Conservation (phyloP, 2,329 filamentous ascomycete genomes). For the Alternaria ethzedia region DNA sequence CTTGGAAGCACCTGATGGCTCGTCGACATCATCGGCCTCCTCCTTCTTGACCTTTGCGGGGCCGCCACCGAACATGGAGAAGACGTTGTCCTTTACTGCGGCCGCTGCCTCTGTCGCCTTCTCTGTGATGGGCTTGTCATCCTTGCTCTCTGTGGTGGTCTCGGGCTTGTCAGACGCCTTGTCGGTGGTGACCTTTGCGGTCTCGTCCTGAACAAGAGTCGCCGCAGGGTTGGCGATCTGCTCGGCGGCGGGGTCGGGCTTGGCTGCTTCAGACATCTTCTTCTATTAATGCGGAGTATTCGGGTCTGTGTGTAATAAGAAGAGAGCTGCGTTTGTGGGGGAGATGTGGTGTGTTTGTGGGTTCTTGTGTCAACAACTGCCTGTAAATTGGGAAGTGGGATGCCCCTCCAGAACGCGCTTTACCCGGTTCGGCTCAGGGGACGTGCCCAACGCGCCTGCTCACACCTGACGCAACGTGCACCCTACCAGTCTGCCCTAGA, state of each 20-base stretch:
- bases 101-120: slow-evolving; percentile 47
- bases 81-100: slow-evolving; percentile 68
- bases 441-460: slow-evolving; percentile 15
- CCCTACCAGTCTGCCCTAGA: not conserved
- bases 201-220: slow-evolving; percentile 52
- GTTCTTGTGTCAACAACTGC: slow-evolving; percentile 10
- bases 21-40: slow-evolving; percentile 71
- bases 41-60: slow-evolving; percentile 95
- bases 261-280: slow-evolving; percentile 48
- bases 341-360: slow-evolving; percentile 5
- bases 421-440: slow-evolving; percentile 11
- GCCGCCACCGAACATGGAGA: slow-evolving; percentile 98
- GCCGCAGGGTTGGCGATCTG: slow-evolving; percentile 48
- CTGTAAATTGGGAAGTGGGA: slow-evolving; percentile 17
- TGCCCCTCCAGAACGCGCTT: slow-evolving; percentile 12
- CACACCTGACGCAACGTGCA: not conserved
- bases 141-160: slow-evolving; percentile 42
- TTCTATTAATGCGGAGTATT: slow-evolving; percentile 5
- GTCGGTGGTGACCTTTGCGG: slow-evolving; percentile 52
- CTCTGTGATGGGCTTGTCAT: slow-evolving; percentile 59
- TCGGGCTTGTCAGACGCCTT: slow-evolving; percentile 37
- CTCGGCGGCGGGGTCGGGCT: slow-evolving; percentile 51
- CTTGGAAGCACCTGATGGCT: slow-evolving; percentile 83
- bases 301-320: slow-evolving; percentile 5
- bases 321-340: slow-evolving; percentile 16